phyloP scores from a whole-genome alignment of 176 grass and related monocot species.

The Paspalum notatum region DNA sequence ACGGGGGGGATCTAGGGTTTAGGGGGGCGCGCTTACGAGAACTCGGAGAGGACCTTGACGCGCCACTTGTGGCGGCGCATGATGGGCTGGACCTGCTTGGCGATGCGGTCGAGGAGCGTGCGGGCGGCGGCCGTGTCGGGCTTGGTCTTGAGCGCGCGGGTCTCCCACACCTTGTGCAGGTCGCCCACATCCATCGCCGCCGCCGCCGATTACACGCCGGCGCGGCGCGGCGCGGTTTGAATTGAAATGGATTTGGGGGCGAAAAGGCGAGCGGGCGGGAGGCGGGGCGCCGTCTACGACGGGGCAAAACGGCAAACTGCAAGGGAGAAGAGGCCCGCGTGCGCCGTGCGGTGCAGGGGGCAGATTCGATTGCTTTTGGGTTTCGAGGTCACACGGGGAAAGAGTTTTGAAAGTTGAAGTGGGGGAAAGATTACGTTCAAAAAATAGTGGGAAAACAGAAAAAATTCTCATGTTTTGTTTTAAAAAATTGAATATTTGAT shows the following conservation, averaged over 20 bases:
- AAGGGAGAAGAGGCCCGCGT: too few relatives aligned
- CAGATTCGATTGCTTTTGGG: too few relatives aligned
- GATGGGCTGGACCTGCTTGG: slow-evolving; percentile 93
- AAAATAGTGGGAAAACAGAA: too few relatives aligned
- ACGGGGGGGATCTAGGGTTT: slow-evolving; percentile 37
- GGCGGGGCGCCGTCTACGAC: neutral
- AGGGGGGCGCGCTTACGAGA: slow-evolving; percentile 55
- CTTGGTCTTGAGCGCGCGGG: slow-evolving; percentile 70
- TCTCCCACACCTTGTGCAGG: slow-evolving; percentile 94
- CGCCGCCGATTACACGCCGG: neutral
- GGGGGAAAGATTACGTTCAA: too few relatives aligned
- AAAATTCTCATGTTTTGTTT: too few relatives aligned
- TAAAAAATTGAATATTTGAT: too few relatives aligned
- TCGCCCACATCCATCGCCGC: slow-evolving; percentile 72
- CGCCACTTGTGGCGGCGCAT: slow-evolving; percentile 96
- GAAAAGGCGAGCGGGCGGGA: neutral
- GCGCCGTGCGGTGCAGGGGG: too few relatives aligned
- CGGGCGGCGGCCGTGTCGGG: slow-evolving; percentile 71
- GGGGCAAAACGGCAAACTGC: too few relatives aligned
- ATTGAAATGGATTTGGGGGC: slow-evolving; percentile 26
- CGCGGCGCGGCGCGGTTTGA: slow-evolving; percentile 1
- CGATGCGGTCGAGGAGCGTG: slow-evolving; percentile 73
- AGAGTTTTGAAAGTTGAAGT: too few relatives aligned
- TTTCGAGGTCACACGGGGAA: too few relatives aligned
- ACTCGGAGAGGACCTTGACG: slow-evolving; percentile 90